phyloP scores from a whole-genome alignment of 140 eudicot genomes.

The Oenanthe javanica region DNA sequence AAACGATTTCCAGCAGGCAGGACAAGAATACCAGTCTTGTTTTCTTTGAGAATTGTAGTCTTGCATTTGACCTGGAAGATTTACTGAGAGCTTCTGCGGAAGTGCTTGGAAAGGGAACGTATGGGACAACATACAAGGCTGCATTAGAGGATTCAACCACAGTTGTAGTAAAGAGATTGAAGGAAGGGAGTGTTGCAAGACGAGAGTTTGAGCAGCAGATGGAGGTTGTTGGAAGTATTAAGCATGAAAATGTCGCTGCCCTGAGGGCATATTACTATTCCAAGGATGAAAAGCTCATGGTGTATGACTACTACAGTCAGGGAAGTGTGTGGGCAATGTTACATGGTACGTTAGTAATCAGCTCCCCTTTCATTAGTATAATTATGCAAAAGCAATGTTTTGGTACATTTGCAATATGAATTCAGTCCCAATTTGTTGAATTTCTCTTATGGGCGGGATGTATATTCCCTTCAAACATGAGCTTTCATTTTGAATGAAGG shows the following conservation, averaged over 20 bases:
- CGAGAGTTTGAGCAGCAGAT: slow-evolving; percentile 87
- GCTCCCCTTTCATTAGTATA: background rate
- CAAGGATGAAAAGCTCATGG: slow-evolving; percentile 91
- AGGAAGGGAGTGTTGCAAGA: slow-evolving; percentile 48
- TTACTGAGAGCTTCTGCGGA: slow-evolving; percentile 89
- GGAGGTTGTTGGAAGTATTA: slow-evolving; percentile 67
- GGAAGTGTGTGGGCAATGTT: slow-evolving; percentile 73
- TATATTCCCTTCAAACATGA: background rate
- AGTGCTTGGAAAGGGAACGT: slow-evolving; percentile 85
- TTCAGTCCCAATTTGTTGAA: background rate
- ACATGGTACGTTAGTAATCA: slow-evolving; percentile 55
- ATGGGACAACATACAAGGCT: slow-evolving; percentile 87
- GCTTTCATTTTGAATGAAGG: background rate
- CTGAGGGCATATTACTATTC: slow-evolving; percentile 95
- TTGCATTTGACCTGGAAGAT: slow-evolving; percentile 84
- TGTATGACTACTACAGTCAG: slow-evolving; percentile 64
- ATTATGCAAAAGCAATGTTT: background rate
- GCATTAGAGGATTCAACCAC: slow-evolving; percentile 70
- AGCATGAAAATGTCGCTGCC: slow-evolving; percentile 75
- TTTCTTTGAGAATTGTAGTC: slow-evolving; percentile 68
- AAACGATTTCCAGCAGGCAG: slow-evolving; percentile 44
- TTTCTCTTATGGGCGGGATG: no score
- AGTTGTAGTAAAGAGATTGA: slow-evolving; percentile 80
- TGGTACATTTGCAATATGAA: background rate
- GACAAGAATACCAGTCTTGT: slow-evolving; percentile 43